These are phyloP conservation scores for Elsinoe batatas DNA, from an alignment of 2,329 filamentous ascomycete genomes.

Conservation along the genomic window DNA sequence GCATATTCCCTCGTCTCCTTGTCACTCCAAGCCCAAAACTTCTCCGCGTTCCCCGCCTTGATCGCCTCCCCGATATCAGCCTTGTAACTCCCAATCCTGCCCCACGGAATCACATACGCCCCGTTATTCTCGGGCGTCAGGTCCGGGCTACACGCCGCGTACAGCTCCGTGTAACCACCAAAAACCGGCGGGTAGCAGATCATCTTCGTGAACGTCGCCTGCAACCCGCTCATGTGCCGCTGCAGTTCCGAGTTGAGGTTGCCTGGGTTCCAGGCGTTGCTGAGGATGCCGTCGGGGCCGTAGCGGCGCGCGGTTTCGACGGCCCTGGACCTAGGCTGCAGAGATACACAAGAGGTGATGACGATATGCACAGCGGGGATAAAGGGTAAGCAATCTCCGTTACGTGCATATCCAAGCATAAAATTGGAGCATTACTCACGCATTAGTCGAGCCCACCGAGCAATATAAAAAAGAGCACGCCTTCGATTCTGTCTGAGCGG, in stretches of 20 bases:
- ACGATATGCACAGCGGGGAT: too few relatives aligned
- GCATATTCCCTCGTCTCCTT: constrained; percentile 23
- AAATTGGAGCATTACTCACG: too few relatives aligned
- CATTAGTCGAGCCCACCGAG: too few relatives aligned
- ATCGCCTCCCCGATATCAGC: constrained; percentile 25
- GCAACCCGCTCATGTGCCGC: constrained; percentile 18
- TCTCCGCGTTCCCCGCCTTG: constrained; percentile 22
- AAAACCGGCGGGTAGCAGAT: constrained; percentile 19
- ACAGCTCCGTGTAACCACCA: constrained; percentile 28
- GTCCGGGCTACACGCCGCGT: constrained; percentile 22
- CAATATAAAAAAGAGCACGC: too few relatives aligned
- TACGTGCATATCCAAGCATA: too few relatives aligned
- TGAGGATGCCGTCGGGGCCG: constrained; percentile 20
- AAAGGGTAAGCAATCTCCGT: too few relatives aligned
- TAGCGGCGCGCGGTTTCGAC: constrained; percentile 18
- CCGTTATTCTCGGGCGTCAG: constrained; percentile 21
- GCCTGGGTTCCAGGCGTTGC: constrained; percentile 24
- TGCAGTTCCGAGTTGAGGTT: constrained; percentile 24
- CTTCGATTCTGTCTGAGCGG: too few relatives aligned
- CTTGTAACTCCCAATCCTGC: constrained; percentile 22
- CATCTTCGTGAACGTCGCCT: constrained; percentile 14
- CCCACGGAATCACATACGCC: constrained; percentile 22
- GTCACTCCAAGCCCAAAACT: constrained; percentile 35
- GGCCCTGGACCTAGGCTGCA: not conserved
- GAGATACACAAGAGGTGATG: too few relatives aligned